Conservation (phyloP, 2,329 filamentous ascomycete species). For the Sodiomyces alkalinus region DNA sequence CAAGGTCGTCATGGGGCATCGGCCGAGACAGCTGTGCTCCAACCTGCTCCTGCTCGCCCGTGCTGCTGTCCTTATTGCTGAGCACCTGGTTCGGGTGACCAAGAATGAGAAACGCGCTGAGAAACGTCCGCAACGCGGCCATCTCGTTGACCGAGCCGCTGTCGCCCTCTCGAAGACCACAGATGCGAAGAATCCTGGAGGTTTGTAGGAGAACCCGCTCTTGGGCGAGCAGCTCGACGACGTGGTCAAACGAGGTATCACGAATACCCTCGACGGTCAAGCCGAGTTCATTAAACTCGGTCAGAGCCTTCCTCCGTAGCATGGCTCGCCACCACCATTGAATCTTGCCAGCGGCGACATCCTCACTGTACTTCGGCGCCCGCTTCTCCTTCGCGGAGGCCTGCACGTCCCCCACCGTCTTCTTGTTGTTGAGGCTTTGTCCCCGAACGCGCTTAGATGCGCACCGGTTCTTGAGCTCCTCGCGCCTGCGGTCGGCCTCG, state of each 20-base stretch:
- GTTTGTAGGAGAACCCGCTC: slow-evolving; percentile 51
- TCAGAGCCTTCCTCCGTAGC: slow-evolving; percentile 42
- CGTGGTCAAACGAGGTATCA: slow-evolving; percentile 58
- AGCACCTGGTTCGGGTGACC: slow-evolving; percentile 68
- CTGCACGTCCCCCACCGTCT: not conserved
- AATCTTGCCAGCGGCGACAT: slow-evolving; percentile 49
- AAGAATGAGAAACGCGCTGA: slow-evolving; percentile 67
- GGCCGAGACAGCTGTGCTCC: slow-evolving; percentile 25
- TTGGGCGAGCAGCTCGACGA: slow-evolving; percentile 51
- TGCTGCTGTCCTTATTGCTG: slow-evolving; percentile 53
- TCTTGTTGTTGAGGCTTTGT: slow-evolving; percentile 24
- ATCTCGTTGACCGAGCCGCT: slow-evolving; percentile 50
- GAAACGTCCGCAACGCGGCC: slow-evolving; percentile 57
- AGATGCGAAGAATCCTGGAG: slow-evolving; percentile 51
- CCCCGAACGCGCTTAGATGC: slow-evolving; percentile 35
- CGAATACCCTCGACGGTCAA: slow-evolving; percentile 56
- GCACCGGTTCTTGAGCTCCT: slow-evolving; percentile 44
- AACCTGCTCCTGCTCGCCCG: slow-evolving; percentile 41
- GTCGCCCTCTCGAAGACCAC: slow-evolving; percentile 52
- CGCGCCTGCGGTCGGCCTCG: slow-evolving; percentile 58
- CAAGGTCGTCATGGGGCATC: slow-evolving; percentile 35
- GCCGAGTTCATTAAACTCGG: slow-evolving; percentile 49
- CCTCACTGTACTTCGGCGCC: slow-evolving; percentile 31
- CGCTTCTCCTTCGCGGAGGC: slow-evolving; percentile 27
- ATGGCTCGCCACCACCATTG: slow-evolving; percentile 55